Conservation (phyloP, 106 monocot genomes). For the Acorus gramineus region DNA sequence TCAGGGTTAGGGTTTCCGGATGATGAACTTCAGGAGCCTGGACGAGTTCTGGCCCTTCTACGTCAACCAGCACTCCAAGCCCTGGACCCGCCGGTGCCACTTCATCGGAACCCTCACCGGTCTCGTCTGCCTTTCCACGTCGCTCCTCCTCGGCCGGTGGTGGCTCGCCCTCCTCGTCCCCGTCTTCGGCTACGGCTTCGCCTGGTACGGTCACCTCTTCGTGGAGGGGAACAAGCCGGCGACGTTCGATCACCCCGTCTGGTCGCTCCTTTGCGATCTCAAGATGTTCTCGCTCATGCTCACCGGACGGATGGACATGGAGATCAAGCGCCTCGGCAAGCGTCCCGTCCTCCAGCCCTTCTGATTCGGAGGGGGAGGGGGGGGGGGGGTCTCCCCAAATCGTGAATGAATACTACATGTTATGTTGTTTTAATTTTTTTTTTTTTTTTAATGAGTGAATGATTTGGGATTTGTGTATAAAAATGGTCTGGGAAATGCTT, state of each 20-base stretch:
- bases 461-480: too few relatives aligned
- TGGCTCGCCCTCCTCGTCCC: slow-evolving; percentile 36
- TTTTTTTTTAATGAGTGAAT: too few relatives aligned
- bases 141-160: slow-evolving; percentile 17
- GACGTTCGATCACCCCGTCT: slow-evolving; percentile 62
- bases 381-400: too few relatives aligned
- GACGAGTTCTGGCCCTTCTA: slow-evolving; percentile 76
- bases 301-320: slow-evolving; percentile 61
- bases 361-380: slow-evolving; percentile 3
- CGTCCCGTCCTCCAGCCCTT: slow-evolving; percentile 36
- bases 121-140: slow-evolving; percentile 26
- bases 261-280: slow-evolving; percentile 66
- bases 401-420: too few relatives aligned
- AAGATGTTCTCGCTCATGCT: slow-evolving; percentile 81
- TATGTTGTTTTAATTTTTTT: too few relatives aligned
- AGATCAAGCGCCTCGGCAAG: slow-evolving; percentile 83
- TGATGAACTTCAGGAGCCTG: slow-evolving; percentile 47
- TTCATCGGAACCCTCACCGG: slow-evolving; percentile 51
- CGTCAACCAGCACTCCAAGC: slow-evolving; percentile 74
- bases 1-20: not conserved
- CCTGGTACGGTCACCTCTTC: slow-evolving; percentile 86
- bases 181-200: slow-evolving; percentile 43
- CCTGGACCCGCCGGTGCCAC: slow-evolving; percentile 64
- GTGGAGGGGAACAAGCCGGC: slow-evolving; percentile 64
- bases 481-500: too few relatives aligned